These are phyloP conservation scores for Rusavskia elegans DNA, from an alignment of 495 filamentous ascomycete species.

Conservation along the genomic window DNA sequence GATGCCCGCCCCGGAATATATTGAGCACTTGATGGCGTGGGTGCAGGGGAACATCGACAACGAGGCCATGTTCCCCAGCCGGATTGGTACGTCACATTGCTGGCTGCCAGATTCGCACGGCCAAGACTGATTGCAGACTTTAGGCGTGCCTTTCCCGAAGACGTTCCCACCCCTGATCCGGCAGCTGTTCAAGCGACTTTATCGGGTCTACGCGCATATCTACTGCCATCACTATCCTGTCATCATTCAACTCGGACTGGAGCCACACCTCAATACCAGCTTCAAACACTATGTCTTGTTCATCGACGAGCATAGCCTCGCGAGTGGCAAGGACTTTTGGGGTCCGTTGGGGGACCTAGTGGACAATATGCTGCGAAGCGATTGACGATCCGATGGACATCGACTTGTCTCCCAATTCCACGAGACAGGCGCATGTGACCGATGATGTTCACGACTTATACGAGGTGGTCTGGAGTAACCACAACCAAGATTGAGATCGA, in stretches of 20 bases:
- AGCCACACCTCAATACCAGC: constrained; percentile 95
- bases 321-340: constrained; percentile 92
- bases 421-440: too few relatives aligned
- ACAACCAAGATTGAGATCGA: too few relatives aligned
- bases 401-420: too few relatives aligned
- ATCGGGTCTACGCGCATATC: constrained; percentile 96
- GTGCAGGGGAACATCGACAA: constrained; percentile 92
- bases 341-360: constrained; percentile 93
- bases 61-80: constrained; percentile 81
- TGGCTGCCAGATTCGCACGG: not conserved
- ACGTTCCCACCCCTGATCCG: constrained; percentile 72
- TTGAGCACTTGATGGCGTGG: constrained; percentile 95
- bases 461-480: too few relatives aligned
- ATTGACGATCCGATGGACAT: constrained; percentile 30
- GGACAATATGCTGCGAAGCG: constrained; percentile 89
- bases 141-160: constrained; percentile 91
- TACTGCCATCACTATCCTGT: constrained; percentile 99
- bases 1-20: constrained; percentile 93
- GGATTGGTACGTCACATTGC: constrained; percentile 46
- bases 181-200: constrained; percentile 95
- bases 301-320: constrained; percentile 80
- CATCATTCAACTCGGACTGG: constrained; percentile 82
- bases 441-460: too few relatives aligned
- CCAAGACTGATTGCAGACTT: constrained; percentile 1
- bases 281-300: constrained; percentile 99